Conservation (phyloP, 179 eudicot genomes). For the Spergularia azorica region DNA sequence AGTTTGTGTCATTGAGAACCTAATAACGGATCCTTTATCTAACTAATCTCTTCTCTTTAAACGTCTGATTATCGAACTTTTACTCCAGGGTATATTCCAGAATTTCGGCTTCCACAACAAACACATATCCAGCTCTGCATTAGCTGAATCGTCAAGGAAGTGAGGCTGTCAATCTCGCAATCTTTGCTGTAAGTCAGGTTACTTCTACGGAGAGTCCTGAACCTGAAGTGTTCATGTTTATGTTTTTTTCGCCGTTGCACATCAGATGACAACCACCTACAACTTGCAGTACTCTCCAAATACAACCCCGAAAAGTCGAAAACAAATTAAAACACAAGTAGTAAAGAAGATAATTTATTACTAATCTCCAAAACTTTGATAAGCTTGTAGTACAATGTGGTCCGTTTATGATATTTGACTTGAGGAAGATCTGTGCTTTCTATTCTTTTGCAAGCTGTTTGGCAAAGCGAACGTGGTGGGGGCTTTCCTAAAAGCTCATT, state of each 20-base stretch:
- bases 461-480: slow-evolving; percentile 57
- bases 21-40: background rate
- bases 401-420: slow-evolving; percentile 46
- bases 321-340: background rate
- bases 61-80: slow-evolving; percentile 12
- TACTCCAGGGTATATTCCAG: slow-evolving; percentile 62
- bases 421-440: slow-evolving; percentile 33
- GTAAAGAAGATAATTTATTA: background rate
- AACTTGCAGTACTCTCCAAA: background rate
- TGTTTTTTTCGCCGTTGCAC: background rate
- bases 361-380: slow-evolving; percentile 29
- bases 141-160: slow-evolving; percentile 36
- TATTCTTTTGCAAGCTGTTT: slow-evolving; percentile 62
- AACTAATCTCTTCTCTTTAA: background rate
- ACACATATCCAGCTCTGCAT: slow-evolving; percentile 20
- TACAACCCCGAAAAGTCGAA: background rate
- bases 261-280: too few relatives aligned
- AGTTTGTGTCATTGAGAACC: too few relatives aligned
- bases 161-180: background rate
- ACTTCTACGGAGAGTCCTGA: background rate
- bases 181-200: slow-evolving; percentile 12
- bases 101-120: slow-evolving; percentile 50
- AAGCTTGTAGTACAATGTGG: slow-evolving; percentile 22
- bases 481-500: slow-evolving; percentile 18
- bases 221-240: slow-evolving; percentile 5